Conservation (phyloP, 2,329 filamentous ascomycete species). For the Beauveria rudraprayagi region DNA sequence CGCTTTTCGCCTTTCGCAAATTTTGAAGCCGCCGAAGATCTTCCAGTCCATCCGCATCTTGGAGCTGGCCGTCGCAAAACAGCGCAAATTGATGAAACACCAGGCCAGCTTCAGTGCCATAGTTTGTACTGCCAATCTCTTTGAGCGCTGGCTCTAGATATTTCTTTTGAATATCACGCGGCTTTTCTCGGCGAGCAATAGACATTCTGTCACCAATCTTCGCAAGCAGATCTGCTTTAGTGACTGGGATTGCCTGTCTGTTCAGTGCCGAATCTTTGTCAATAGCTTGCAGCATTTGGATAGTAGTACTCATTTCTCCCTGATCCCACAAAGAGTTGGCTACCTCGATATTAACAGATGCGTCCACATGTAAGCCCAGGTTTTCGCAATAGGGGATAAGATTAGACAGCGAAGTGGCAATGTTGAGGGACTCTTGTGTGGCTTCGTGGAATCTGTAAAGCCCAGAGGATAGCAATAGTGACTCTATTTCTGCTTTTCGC, state of each 20-base stretch:
- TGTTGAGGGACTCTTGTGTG: slow-evolving; percentile 77
- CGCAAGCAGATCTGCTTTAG: slow-evolving; percentile 70
- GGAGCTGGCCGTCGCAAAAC: slow-evolving; percentile 91
- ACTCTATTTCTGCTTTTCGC: slow-evolving; percentile 64
- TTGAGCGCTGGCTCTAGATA: slow-evolving; percentile 80
- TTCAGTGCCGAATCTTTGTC: slow-evolving; percentile 51
- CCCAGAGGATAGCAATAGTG: slow-evolving; percentile 65
- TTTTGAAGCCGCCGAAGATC: slow-evolving; percentile 76
- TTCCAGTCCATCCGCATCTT: slow-evolving; percentile 75
- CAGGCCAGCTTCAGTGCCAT: slow-evolving; percentile 68
- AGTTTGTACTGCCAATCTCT: slow-evolving; percentile 61
- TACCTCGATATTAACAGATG: slow-evolving; percentile 69
- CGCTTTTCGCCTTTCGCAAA: slow-evolving; percentile 69
- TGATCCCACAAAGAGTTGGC: slow-evolving; percentile 92
- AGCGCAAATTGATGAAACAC: slow-evolving; percentile 93
- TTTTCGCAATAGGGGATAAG: slow-evolving; percentile 62
- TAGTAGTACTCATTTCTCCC: slow-evolving; percentile 81
- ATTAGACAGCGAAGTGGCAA: slow-evolving; percentile 74
- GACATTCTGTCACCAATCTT: slow-evolving; percentile 85
- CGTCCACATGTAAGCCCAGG: slow-evolving; percentile 69
- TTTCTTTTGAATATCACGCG: slow-evolving; percentile 78
- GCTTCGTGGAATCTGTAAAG: slow-evolving; percentile 74
- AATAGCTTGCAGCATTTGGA: slow-evolving; percentile 75
- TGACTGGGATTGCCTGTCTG: slow-evolving; percentile 64
- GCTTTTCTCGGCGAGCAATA: slow-evolving; percentile 81